phyloP scores from a whole-genome alignment of 495 filamentous ascomycete species.

The Penicillium steckii region DNA sequence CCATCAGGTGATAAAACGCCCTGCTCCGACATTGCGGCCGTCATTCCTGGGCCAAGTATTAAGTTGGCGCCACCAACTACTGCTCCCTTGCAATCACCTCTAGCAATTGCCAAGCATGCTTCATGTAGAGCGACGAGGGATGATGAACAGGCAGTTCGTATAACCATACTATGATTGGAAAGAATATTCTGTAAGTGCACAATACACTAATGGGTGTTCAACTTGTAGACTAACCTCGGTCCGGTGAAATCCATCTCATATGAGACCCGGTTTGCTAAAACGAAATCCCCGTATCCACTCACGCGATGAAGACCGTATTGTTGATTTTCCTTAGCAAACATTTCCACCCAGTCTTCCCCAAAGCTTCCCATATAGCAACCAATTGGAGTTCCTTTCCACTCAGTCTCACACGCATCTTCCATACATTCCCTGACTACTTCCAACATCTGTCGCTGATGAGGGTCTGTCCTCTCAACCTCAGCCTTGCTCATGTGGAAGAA shows the following conservation, averaged over 20 bases:
- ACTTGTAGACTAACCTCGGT: constrained; percentile 25
- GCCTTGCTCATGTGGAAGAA: constrained; percentile 37
- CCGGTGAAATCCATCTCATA: constrained; percentile 32
- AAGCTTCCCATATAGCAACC: constrained; percentile 51
- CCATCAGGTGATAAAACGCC: constrained; percentile 26
- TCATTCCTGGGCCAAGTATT: constrained; percentile 36
- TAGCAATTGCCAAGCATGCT: constrained; percentile 18
- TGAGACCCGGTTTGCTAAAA: constrained; percentile 32
- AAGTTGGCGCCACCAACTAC: constrained; percentile 48
- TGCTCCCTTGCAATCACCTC: constrained; percentile 31
- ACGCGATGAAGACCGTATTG: constrained; percentile 18
- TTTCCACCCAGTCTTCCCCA: constrained; percentile 37
- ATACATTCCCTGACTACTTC: constrained; percentile 45
- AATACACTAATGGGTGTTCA: no score
- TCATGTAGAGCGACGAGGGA: constrained; percentile 27
- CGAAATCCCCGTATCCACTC: constrained; percentile 22
- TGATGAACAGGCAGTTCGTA: constrained; percentile 37
- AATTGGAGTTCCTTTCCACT: constrained; percentile 43
- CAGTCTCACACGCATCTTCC: constrained; percentile 42
- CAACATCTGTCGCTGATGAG: constrained; percentile 54
- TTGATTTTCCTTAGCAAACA: constrained; percentile 25
- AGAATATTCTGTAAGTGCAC: no score
- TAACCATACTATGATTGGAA: constrained; percentile 17
- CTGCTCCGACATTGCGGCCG: constrained; percentile 29
- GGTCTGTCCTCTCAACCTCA: constrained; percentile 55